A percentile compares a stretch with the other conserved stretches of the same genome.
Conservation (phyloP, 148 eudicot species). For the Rhododendron williamsianum region DNA sequence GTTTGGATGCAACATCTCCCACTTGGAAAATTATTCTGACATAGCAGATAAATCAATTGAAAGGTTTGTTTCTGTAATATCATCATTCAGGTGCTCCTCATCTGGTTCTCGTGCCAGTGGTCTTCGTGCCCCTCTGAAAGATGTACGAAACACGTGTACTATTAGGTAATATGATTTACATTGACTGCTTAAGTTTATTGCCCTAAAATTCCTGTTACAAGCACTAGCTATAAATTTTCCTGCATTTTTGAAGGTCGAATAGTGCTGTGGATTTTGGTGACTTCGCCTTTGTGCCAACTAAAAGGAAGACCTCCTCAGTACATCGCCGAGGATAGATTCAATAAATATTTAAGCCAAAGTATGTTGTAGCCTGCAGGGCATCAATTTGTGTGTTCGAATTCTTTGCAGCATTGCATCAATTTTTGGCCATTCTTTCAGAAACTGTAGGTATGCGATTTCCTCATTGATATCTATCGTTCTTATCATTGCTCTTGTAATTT, state of each 20-base stretch:
- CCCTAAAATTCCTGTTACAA: not conserved
- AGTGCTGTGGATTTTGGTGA: conserved; percentile 46
- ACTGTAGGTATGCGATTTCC: not conserved
- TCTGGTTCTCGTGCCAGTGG: conserved; percentile 98
- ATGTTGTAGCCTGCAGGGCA: not conserved
- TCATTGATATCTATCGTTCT: not conserved
- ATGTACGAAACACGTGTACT: conserved; percentile 46
- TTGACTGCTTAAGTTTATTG: not conserved
- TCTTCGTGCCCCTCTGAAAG: conserved; percentile 84
- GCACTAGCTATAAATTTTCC: not conserved
- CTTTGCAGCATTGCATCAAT: not conserved
- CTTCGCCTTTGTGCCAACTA: conserved; percentile 49
- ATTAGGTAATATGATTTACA: conserved; percentile 35
- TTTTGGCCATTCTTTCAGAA: not conserved
- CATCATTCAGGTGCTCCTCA: conserved; percentile 58
- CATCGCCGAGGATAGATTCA: conserved; percentile 19
- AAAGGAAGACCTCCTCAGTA: conserved; percentile 24
- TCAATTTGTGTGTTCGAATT: not conserved
- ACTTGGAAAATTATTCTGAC: conserved; percentile 65
- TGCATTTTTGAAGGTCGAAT: conserved; percentile 33
- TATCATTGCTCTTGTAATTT: not conserved
- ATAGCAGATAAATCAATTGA: conserved; percentile 89
- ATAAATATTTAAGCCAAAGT: not conserved
- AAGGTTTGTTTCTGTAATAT: conserved; percentile 65
- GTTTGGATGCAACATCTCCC: conserved; percentile 83